Base-by-base conservation (phyloP, 1,139 yeast species). In the Sugiyamaella novakii region DNA sequence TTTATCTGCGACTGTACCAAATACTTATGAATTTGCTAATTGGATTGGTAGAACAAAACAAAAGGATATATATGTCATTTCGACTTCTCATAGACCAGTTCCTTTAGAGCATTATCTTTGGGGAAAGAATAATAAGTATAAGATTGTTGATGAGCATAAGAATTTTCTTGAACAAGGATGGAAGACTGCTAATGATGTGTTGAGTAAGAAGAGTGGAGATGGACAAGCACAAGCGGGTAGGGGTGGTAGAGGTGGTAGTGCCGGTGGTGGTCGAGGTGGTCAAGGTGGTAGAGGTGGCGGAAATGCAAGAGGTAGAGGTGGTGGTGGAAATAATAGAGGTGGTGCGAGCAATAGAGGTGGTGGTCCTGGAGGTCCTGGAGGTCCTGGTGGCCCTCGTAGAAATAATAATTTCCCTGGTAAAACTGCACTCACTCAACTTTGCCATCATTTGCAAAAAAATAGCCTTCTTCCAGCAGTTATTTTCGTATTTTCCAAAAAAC, bases 21-120 rank as follows among this genome's bases (percentile, higher is more conserved):
- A 92, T 65, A 94, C 98, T 0, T 87, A 81, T 74, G 99, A 92
- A 64, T 92, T 92, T 74, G 99, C 98, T 12, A 89, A 86, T 62
- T 92, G 99, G 99, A 91, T 92, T 14, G 97, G 98, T 18, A 78
- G 98, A 68, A 92, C 98, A 0, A 92, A 92, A 65, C 94, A 87
- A 59, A 91, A 91, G 65, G 95, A 92, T 62, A 92, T 92, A 2
- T 92, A 91, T 61, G 98, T 92, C 37, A 92, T 92, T 31, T 87
- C 96, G 0, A 92, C 98, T 0, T 91, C 95, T 8, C 87, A 92
- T 65, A 81, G 98, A 65, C 98, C 98, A 0, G 95, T 92, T 24
- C 98, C 98, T 0, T 72, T 92, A 52, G 97, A 88, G 63, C 87
- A 91, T 34, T 84, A 76, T 57, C 72, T 88, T 10, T 88, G 95